Evolutionary conservation across 1,284 basidiomycete genomes (phyloP), one percentile per base, ranked within the genome.

Genomic region (Sphagnurus paluster): DNA sequence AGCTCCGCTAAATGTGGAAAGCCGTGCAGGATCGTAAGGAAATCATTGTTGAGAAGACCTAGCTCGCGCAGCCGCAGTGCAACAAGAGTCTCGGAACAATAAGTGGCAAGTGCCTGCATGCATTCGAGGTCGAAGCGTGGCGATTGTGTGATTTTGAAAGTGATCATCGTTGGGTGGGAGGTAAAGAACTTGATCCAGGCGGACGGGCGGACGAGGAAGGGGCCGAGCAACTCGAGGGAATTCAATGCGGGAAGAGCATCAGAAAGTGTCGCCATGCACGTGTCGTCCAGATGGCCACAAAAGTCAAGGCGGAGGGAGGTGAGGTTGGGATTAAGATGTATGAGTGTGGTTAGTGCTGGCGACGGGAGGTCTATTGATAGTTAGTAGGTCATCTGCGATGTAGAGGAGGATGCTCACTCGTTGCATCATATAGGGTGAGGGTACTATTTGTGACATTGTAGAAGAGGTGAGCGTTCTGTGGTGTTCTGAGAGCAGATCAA

Each of bases 351-450:
- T 39, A 93, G 76, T 5, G 87, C 84, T 2, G 78, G 67, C 1
- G 87, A 76, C 0, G 79, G 68, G 21, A 97, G 76, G 36, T 84
- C 90, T 93, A 25, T 8, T 17, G 43, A 37, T 16, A 2, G 30
- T 21, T 8, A 28, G 11, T 25, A 44, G 20, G 35, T 38, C 13
- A 46, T 5, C 25, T 44, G 44, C 11, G 24, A n/a, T 35, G 24
- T 40, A 5, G 43, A 21, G 19, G 13, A 30, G 13, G 2, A 4
- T 2, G 72, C 87, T 52, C 64, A 94, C 92, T 85, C 1, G 95
- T 97, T 50, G 87, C 92, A 66, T 99, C 97, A 62, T 93, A 97
- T 39, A 99, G 70, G 0, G 77, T 82, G 28, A 99, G 71, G 5
- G 73, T 76, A 1, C 73, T 76, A 48, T 94, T 87, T 30, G 78